Evolutionary conservation across 2,329 filamentous ascomycete genomes (phyloP), one percentile per base, ranked within the genome.

Genomic region (Fusarium torulosum): DNA sequence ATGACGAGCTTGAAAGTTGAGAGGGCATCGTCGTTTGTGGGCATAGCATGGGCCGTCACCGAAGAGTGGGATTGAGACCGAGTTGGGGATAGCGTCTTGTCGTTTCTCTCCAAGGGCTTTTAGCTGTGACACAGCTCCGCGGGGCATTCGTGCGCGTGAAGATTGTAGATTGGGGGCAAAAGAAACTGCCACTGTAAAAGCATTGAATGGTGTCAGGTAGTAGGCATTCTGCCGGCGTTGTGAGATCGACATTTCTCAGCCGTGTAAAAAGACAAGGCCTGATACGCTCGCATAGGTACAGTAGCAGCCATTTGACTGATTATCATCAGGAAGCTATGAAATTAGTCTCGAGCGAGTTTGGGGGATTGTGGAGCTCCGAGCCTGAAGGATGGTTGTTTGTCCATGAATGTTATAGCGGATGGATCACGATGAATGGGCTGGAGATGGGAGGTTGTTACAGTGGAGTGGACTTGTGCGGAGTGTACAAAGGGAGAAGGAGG

Each of bases 1-100:
- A 73, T 72, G 70, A 72, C 70, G 68, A 73, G 70, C 59, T 57
- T 53, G 52, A 50, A 25, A 54, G 31, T 23, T 67, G 63, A 63
- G 57, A 69, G 63, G 63, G 43, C 40, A 66, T 57, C 51, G 59
- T 67, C 66, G 57, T 66, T 55, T 50, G 58, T 67, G 62, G 66
- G 44, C 53, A 50, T 70, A 53, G 44, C 53, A 68, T 72, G 62
- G 65, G 59, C 65, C 38, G 63, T 71, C 57, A 63, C 57, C 61
- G 57, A 71, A 62, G 63, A 66, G 70, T 72, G 70, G 70, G 63
- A 69, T 69, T 52, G 27, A 38, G 29, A 21, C 66, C 66, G 31
- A 66, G 66, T 56, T 44, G 15, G 61, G 66, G 35, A 68, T 69
- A 68, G 66, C 56, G 66, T 52, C 52, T 60, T 19, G 40, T 49